Conservation (phyloP, 2,329 filamentous ascomycete genomes). For the Colletotrichum salicis region DNA sequence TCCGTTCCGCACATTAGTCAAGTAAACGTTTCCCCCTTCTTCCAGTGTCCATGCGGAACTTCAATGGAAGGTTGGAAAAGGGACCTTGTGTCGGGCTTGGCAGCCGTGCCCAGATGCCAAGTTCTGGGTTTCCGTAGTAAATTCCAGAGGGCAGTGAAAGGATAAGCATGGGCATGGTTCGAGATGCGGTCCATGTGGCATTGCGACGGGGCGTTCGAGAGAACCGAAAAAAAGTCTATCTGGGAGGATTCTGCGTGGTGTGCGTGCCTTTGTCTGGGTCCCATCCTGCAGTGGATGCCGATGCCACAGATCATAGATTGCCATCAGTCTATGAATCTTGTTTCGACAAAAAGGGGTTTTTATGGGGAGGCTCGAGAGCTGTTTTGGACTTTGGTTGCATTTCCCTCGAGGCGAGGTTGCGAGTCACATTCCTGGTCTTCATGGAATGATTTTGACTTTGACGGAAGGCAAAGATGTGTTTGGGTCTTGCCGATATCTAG, state of each 20-base stretch:
- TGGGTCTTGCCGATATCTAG: constrained; percentile 7
- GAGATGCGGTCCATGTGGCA: constrained; percentile 7
- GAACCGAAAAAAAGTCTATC: background rate
- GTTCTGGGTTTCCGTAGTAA: background rate
- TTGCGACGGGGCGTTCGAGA: background rate
- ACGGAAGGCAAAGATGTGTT: background rate
- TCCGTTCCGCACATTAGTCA: constrained; percentile 3
- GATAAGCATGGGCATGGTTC: background rate
- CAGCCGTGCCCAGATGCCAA: background rate
- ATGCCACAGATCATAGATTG: background rate
- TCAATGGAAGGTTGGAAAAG: background rate
- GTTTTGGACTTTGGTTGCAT: background rate
- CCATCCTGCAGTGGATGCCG: background rate
- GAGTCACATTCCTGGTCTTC: constrained; percentile 27
- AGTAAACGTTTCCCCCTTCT: background rate
- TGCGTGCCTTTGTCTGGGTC: background rate
- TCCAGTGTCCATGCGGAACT: background rate
- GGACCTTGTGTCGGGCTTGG: background rate
- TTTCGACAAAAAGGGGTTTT: background rate
- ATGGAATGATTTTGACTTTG: constrained; percentile 31
- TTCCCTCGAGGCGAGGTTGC: constrained; percentile 4
- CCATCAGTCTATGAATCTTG: background rate
- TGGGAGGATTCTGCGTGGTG: background rate
- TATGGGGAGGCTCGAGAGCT: background rate
- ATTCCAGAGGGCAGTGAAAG: background rate